Percentiles rank a stretch among this genome's conserved stretches.
Evolutionary conservation across 148 eudicot genomes (phyloP).

Genomic region (Cornus controversa): DNA sequence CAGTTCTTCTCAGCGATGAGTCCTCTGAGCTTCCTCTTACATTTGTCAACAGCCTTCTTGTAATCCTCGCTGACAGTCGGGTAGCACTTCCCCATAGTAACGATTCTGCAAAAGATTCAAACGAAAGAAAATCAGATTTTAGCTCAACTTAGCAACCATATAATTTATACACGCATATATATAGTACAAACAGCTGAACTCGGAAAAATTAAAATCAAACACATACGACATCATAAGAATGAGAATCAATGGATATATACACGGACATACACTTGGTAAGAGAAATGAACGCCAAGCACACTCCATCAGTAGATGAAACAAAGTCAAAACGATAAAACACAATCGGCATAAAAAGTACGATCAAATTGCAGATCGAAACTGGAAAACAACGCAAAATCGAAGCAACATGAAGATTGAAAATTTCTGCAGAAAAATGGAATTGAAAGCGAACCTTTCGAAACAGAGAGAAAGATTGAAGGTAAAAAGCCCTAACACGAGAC

Average conservation of each 20-base stretch:
- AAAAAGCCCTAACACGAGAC: constrained; percentile 9
- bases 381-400: background rate
- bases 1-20: constrained; percentile 71
- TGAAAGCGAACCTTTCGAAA: background rate
- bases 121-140: background rate
- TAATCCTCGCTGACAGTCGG: constrained; percentile 74
- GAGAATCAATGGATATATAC: background rate
- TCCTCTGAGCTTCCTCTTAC: constrained; percentile 72
- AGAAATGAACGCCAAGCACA: background rate
- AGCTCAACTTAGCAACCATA: background rate
- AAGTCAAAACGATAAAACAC: background rate
- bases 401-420: background rate
- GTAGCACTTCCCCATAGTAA: constrained; percentile 69
- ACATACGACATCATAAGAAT: no score
- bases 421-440: background rate
- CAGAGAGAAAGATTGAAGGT: background rate
- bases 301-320: background rate
- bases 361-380: background rate
- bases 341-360: background rate
- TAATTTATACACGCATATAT: constrained; percentile 1
- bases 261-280: background rate
- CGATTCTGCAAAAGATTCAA: background rate
- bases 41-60: constrained; percentile 58
- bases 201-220: no score
- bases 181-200: no score